A percentile compares a stretch with the other conserved stretches of the same genome.
Conservation (phyloP, 345 rosid species). For the Clarkia xantiana region DNA sequence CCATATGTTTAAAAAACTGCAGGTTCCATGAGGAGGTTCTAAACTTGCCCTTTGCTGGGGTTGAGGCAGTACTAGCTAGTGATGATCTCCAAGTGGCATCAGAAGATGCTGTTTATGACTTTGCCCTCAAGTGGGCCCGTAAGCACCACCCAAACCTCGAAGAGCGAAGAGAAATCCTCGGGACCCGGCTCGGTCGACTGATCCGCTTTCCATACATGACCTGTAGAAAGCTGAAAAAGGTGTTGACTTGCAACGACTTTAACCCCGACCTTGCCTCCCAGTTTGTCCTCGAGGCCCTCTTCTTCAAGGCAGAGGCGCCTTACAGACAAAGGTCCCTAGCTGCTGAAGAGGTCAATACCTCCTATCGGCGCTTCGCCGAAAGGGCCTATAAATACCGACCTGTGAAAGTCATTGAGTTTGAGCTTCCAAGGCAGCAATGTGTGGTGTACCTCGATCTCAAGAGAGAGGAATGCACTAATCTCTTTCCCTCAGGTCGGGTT, state of each 20-base stretch:
- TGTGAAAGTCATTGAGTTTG: slow-evolving; percentile 64
- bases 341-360: slow-evolving; percentile 24
- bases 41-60: slow-evolving; percentile 63
- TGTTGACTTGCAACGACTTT: slow-evolving; percentile 54
- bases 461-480: slow-evolving; percentile 39
- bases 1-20: slow-evolving; percentile 1
- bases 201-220: slow-evolving; percentile 80
- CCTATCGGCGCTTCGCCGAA: slow-evolving; percentile 39
- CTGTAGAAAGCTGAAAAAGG: slow-evolving; percentile 51
- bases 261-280: slow-evolving; percentile 35
- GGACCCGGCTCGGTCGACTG: slow-evolving; percentile 35
- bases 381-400: slow-evolving; percentile 61
- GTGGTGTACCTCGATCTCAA: slow-evolving; percentile 67
- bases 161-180: slow-evolving; percentile 48
- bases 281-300: slow-evolving; percentile 64
- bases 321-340: slow-evolving; percentile 31
- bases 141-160: slow-evolving; percentile 45
- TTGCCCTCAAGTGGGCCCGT: slow-evolving; percentile 63
- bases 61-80: slow-evolving; percentile 64
- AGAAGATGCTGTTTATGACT: slow-evolving; percentile 61
- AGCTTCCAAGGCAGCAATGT: slow-evolving; percentile 52
- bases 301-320: slow-evolving; percentile 60
- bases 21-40: slow-evolving; percentile 58
- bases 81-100: slow-evolving; percentile 51
- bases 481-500: slow-evolving; percentile 44